These are phyloP conservation scores for Phellopilus nigrolimitatus DNA, from an alignment of 1,284 basidiomycete genomes.

Conservation along the genomic window DNA sequence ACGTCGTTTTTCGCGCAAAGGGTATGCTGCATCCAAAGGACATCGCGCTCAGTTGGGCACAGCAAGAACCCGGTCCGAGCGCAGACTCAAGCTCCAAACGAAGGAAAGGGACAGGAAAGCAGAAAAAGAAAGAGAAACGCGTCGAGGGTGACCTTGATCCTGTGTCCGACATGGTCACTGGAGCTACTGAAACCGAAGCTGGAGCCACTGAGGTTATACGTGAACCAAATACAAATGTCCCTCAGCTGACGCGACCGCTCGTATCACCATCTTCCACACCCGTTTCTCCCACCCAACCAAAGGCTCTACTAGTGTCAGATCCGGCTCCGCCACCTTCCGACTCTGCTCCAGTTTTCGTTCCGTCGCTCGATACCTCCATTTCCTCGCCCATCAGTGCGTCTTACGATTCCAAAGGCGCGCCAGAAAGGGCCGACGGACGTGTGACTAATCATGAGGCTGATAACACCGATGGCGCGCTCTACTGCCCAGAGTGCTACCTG, in stretches of 20 bases:
- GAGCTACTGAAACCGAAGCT: too few relatives aligned
- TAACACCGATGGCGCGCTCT: constrained; percentile 33
- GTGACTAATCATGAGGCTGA: not conserved
- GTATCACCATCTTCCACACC: not conserved
- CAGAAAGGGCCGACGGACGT: too few relatives aligned
- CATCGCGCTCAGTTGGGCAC: constrained; percentile 29
- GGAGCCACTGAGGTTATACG: too few relatives aligned
- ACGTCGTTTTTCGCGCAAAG: constrained; percentile 76
- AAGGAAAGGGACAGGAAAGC: not conserved
- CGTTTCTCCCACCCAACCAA: not conserved
- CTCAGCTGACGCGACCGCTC: constrained; percentile 6
- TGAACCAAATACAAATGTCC: too few relatives aligned
- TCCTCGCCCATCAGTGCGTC: too few relatives aligned
- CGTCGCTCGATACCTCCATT: too few relatives aligned
- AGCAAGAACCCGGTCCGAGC: constrained; percentile 6
- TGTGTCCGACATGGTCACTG: too few relatives aligned
- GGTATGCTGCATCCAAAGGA: constrained; percentile 48
- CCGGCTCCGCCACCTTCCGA: too few relatives aligned
- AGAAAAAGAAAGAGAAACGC: constrained; percentile 4
- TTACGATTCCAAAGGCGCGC: too few relatives aligned
- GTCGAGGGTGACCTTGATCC: too few relatives aligned
- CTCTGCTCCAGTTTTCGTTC: too few relatives aligned
- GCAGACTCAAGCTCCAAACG: not conserved
- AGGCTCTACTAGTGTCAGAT: too few relatives aligned
- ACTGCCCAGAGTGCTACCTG: constrained; percentile 85